Evolutionary conservation across 345 rosid species (phyloP), one percentile per base, ranked within the genome.

Genomic region (Camelina neglecta): DNA sequence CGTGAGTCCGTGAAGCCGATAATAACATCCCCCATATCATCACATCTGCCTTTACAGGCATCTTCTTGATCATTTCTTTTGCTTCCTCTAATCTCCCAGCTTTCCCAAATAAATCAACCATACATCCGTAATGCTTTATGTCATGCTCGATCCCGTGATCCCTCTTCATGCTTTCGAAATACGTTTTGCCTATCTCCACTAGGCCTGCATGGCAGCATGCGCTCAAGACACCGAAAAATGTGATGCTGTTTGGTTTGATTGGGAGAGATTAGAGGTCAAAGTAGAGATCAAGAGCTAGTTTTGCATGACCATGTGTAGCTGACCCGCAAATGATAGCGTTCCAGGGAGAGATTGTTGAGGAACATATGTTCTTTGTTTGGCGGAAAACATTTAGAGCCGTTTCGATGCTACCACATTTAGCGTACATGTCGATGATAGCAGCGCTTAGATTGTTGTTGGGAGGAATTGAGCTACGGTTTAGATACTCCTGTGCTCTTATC

Each of bases 391-490:
- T 81, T 54, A 89, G 68, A 48, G 93, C 97, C 54, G 82, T 65
- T 58, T 77, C 75, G 42, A 89, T 85, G 82, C 92, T 89, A 29
- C 98, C 89, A 15, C 96, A 91, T 87, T 93, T 93, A 24, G 93
- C 90, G 39, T 93, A 93, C 97, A 93, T 93, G 82, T 93, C 93
- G 13, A 93, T 86, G 31, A 93, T 75, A 47, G 97, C 84, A 60
- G 98, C 93, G 58, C 87, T 84, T 69, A 93, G 80, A 76, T 88
- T 93, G 77, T 85, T 89, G 38, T 75, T 91, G 16, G 79, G 81
- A 54, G 84, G 73, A 39, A 89, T 86, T 72, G 81, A 67, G 61
- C 83, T 86, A 2, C 49, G 51, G 49, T 20, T 62, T 8, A 89
- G 80, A 71, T 79, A 89, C 55, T 84, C 76, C 41, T 85, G 92